A percentile compares a stretch with the other conserved stretches of the same genome.
Evolutionary conservation across 108 stramenopile species (phyloP).

Genomic region (Chaetoceros muelleri): DNA sequence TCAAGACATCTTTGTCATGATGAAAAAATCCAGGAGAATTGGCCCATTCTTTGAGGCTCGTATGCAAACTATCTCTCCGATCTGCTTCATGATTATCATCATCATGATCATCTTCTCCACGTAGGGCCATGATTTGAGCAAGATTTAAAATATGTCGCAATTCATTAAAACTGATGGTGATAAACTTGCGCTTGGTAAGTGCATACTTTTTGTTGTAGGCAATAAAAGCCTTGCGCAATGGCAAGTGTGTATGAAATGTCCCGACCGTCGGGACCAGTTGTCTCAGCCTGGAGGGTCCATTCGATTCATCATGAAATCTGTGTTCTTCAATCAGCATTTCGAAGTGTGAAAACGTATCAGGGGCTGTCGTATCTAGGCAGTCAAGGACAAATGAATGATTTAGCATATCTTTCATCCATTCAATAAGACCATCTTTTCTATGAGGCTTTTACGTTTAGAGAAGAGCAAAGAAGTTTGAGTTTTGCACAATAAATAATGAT

Average conservation of each 20-base stretch:
- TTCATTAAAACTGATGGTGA: conserved; percentile 87
- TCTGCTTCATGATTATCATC: background rate
- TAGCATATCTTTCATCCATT: conserved; percentile 92
- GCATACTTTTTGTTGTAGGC: conserved; percentile 78
- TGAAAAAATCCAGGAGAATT: background rate
- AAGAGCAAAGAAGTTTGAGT: background rate
- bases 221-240: conserved; percentile 67
- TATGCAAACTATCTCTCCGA: background rate
- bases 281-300: conserved; percentile 34
- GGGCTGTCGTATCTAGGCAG: conserved; percentile 67
- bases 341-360: conserved; percentile 81
- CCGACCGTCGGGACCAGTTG: conserved; percentile 81
- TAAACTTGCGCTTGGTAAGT: conserved; percentile 66
- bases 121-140: conserved; percentile 82
- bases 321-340: conserved; percentile 88
- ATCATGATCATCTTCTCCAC: background rate
- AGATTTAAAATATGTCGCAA: conserved; percentile 81
- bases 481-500: too few relatives aligned
- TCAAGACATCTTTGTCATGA: background rate
- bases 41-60: background rate
- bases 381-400: conserved; percentile 85
- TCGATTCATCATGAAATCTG: conserved; percentile 1
- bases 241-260: conserved; percentile 76
- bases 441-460: conserved; percentile 28
- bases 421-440: conserved; percentile 82